Evolutionary conservation across 2,329 filamentous ascomycete genomes (phyloP).

Genomic region (Mycosphaerelloides madeirae): DNA sequence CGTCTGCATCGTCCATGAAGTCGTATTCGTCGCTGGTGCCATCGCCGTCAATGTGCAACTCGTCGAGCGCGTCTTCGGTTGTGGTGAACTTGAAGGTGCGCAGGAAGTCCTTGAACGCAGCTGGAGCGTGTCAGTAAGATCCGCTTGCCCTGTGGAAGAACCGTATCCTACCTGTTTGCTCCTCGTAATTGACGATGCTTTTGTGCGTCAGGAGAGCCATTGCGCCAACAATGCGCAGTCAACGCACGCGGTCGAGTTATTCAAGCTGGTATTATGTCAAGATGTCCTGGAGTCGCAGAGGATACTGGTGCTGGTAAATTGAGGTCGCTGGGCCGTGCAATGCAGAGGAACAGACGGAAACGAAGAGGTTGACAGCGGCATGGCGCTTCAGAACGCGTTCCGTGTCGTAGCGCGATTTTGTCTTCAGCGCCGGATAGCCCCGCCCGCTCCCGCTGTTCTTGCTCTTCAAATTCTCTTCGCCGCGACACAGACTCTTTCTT

Average conservation of each 20-base stretch:
- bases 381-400: background rate
- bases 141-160: constrained; percentile 4
- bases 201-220: constrained; percentile 86
- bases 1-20: constrained; percentile 73
- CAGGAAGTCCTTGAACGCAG: constrained; percentile 82
- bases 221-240: constrained; percentile 22
- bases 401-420: too few relatives aligned
- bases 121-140: constrained; percentile 45
- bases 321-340: background rate
- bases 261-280: too few relatives aligned
- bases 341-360: background rate
- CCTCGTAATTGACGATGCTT: constrained; percentile 77
- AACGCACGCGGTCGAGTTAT: background rate
- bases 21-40: constrained; percentile 86
- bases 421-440: background rate
- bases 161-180: constrained; percentile 66
- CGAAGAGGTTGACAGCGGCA: too few relatives aligned
- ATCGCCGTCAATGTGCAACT: constrained; percentile 81
- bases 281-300: too few relatives aligned
- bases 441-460: background rate
- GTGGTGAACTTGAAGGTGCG: constrained; percentile 81
- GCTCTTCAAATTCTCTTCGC: constrained; percentile 7
- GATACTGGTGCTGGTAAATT: background rate
- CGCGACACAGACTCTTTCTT: constrained; percentile 7
- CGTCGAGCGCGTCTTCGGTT: constrained; percentile 75